phyloP scores from a whole-genome alignment of 306 rosid genomes.

The Myrica gale region DNA sequence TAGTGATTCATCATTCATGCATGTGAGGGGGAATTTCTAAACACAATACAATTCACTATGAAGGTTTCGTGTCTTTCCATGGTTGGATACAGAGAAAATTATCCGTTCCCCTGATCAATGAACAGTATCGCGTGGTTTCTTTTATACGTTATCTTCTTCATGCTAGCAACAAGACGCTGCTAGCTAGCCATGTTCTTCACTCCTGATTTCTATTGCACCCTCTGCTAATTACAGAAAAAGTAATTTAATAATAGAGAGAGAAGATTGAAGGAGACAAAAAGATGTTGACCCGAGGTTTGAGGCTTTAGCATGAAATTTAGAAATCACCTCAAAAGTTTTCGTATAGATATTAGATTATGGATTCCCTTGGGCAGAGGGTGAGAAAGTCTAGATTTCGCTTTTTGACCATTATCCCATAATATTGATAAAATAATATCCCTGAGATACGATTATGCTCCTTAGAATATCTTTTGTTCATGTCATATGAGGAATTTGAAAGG shows the following conservation, averaged over 20 bases:
- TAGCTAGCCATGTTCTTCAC: conserved; percentile 22
- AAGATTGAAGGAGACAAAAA: background rate
- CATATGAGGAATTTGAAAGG: too few relatives aligned
- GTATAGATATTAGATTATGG: too few relatives aligned
- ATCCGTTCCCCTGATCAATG: conserved; percentile 1
- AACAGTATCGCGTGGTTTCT: conserved; percentile 1
- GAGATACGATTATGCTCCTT: too few relatives aligned
- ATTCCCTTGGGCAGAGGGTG: background rate
- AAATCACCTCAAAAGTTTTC: too few relatives aligned
- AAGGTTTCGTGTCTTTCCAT: conserved; percentile 3
- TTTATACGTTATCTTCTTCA: background rate
- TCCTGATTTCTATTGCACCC: conserved; percentile 2
- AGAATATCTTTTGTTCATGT: too few relatives aligned
- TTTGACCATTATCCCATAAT: background rate
- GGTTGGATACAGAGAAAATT: background rate
- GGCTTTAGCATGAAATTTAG: too few relatives aligned
- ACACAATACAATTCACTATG: background rate
- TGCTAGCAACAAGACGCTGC: conserved; percentile 13
- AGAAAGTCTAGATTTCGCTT: background rate
- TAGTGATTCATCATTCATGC: background rate
- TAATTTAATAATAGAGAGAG: background rate
- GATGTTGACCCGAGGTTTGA: background rate
- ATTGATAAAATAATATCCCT: too few relatives aligned
- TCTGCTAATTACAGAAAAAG: background rate
- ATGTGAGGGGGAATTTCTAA: background rate